phyloP scores from a whole-genome alignment of 371 early-diverging fungal species.

The Nosema muscidifuracis region DNA sequence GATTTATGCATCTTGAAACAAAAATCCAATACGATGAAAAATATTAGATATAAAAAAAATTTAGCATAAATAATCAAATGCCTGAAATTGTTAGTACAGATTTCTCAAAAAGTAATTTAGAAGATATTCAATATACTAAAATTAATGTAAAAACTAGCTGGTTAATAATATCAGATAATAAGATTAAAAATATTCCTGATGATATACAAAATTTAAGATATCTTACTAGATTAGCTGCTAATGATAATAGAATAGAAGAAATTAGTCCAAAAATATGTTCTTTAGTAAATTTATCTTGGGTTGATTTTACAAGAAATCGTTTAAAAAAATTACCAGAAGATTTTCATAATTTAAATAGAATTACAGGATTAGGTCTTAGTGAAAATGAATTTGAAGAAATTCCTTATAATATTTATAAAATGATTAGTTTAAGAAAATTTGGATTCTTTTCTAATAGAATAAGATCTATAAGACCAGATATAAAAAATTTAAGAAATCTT shows the following conservation, averaged over 20 bases:
- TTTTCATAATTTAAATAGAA: conserved; percentile 61
- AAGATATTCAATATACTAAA: conserved; percentile 40
- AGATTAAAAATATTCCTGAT: conserved; percentile 49
- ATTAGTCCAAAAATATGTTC: conserved; percentile 48
- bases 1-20: no score
- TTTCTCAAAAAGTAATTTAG: conserved; percentile 31
- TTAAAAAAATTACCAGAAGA: conserved; percentile 61
- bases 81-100: conserved; percentile 40
- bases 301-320: conserved; percentile 63
- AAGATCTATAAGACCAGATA: conserved; percentile 55
- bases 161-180: conserved; percentile 63
- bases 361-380: conserved; percentile 66
- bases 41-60: background rate
- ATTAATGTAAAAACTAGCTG: conserved; percentile 48
- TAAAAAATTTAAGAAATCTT: conserved; percentile 61
- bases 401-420: conserved; percentile 63
- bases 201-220: conserved; percentile 52
- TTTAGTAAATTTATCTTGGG: conserved; percentile 59
- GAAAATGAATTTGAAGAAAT: conserved; percentile 63
- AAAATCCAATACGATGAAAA: no score
- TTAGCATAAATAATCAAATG: conserved; percentile 27
- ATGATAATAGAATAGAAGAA: conserved; percentile 61
- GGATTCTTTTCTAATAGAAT: conserved; percentile 68
- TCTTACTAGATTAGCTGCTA: conserved; percentile 61
- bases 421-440: conserved; percentile 65